These are phyloP conservation scores for Aspergillus fijiensis DNA, from an alignment of 2,329 filamentous ascomycete species.

Conservation along the genomic window DNA sequence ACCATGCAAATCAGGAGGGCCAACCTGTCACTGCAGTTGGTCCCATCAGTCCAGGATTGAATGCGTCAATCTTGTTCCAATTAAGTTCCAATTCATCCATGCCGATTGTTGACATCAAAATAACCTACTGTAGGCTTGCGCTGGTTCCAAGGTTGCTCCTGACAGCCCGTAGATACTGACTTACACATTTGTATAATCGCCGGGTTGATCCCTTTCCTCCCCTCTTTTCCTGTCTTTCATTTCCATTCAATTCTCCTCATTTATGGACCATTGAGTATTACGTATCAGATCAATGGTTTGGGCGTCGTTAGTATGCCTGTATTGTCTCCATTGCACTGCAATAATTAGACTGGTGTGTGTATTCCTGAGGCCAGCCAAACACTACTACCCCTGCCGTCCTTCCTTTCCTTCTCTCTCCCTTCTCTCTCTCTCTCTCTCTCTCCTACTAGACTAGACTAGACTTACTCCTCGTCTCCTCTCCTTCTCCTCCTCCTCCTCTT, in stretches of 20 bases:
- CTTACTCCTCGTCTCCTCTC: too few species aligned
- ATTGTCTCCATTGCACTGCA: conserved; percentile 1
- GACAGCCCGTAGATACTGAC: neutral
- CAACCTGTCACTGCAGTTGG: too few species aligned
- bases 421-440: conserved; percentile 17
- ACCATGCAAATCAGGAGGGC: neutral
- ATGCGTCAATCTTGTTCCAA: too few species aligned
- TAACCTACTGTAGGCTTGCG: conserved; percentile 1
- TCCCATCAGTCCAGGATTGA: neutral
- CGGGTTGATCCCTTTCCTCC: neutral
- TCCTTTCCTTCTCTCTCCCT: conserved; percentile 18
- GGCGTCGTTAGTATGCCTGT: too few species aligned
- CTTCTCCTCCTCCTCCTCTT: neutral
- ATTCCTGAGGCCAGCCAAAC: neutral
- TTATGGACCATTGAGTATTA: conserved; percentile 1
- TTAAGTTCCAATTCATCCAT: neutral
- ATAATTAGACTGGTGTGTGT: conserved; percentile 1
- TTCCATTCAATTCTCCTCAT: too few species aligned
- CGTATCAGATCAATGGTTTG: conserved; percentile 20
- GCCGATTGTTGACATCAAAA: conserved; percentile 5
- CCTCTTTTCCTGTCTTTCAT: neutral
- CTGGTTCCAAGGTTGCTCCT: neutral
- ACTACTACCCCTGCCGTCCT: neutral
- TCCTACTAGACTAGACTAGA: too few species aligned
- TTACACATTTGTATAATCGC: neutral